Base-by-base conservation (phyloP, 2,329 filamentous ascomycete species). In the Alternaria ventricosa region DNA sequence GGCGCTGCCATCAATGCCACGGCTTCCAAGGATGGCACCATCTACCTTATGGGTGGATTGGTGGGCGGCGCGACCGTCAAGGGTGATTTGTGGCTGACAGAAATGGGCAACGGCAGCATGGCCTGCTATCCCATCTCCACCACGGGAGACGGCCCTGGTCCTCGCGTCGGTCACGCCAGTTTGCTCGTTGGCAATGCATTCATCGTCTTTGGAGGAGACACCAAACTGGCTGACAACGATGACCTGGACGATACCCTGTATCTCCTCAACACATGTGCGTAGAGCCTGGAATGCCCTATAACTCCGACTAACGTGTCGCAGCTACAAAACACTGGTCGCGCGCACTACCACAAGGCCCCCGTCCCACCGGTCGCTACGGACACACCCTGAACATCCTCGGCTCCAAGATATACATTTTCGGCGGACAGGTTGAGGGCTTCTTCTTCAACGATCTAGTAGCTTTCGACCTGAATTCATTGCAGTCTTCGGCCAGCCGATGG, bases 241-340 rank as follows among this genome's bases (percentile, higher is more conserved):
- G 86, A 92, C 53, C 84, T 99, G 61, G 96, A 99, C 75, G 95
- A 99, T 82, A 98, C 96, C 0, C 84, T 99, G 12, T 99, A 99
- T 81, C 87, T 99, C 55, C 86, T 99, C 55, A 99, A 99, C 82
- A 99, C 96, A 54, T 97, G 96, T 98, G 86, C 83, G 95, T 63
- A 15, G 15, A 15, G 10, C 30, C n/a, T 30, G 13, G 28, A 25
- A 43, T n/a, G 12, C 5, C 15, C 5, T 20, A 13, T 43, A 6
- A 10, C 33, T 11, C 13, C 18, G 28, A 65, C 73, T 82, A 61
- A 83, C 78, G 69, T 56, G 43, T 3, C 28, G 11, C 64, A 98
- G 96, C 96, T 67, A 98, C 96, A 60, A 92, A 96, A 74, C 96
- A 99, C 85, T 99, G 96, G 96, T 98, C 96, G 60, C 88, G 94